Percentiles rank a stretch among this genome's conserved stretches.
Conservation (phyloP, 345 rosid genomes). For the Garcia nutans region DNA sequence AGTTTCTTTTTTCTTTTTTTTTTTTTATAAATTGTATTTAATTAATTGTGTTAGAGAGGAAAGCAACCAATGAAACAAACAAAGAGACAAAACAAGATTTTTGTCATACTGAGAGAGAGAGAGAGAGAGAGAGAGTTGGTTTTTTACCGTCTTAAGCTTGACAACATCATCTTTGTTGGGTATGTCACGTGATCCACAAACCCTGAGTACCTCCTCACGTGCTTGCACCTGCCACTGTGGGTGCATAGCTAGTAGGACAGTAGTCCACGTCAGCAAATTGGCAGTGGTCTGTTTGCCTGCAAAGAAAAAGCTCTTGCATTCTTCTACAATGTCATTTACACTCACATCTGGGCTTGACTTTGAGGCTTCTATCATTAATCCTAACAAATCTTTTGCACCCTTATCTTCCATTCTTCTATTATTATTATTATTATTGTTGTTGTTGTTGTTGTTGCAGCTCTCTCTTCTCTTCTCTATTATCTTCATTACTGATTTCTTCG, state of each 20-base stretch:
- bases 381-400: constrained; percentile 26
- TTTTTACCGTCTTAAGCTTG: constrained; percentile 34
- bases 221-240: constrained; percentile 64
- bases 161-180: constrained; percentile 43
- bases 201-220: constrained; percentile 58
- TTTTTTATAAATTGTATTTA: no score
- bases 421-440: no score
- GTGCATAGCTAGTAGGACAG: constrained; percentile 52
- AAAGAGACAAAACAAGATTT: constrained; percentile 12
- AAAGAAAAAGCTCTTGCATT: constrained; percentile 64
- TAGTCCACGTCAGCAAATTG: constrained; percentile 60
- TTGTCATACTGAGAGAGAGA: neutral
- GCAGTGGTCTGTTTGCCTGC: constrained; percentile 80
- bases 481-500: constrained; percentile 20
- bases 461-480: constrained; percentile 22
- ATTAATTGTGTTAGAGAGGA: no score
- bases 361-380: constrained; percentile 34
- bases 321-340: constrained; percentile 45
- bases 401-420: no score
- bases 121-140: neutral
- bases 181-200: constrained; percentile 51
- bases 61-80: neutral
- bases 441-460: neutral
- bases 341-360: constrained; percentile 41
- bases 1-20: neutral